phyloP scores from a whole-genome alignment of 2,329 filamentous ascomycete species.

The Epichloe elymi region DNA sequence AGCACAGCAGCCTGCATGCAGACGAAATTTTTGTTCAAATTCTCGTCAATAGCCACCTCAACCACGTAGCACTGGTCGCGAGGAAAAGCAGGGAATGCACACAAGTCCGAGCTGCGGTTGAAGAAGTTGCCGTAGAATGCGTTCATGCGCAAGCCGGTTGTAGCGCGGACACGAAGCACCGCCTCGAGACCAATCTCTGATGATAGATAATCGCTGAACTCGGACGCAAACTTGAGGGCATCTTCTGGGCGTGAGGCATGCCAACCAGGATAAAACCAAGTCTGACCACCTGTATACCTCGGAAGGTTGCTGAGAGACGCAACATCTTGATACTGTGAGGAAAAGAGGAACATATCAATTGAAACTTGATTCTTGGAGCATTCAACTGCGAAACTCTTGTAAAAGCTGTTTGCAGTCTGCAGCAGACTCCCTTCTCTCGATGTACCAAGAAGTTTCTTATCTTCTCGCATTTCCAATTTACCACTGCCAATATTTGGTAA shows the following conservation, averaged over 20 bases:
- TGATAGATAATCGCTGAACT: constrained; percentile 95
- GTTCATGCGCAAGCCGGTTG: constrained; percentile 88
- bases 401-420: constrained; percentile 90
- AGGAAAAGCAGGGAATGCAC: constrained; percentile 94
- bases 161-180: constrained; percentile 87
- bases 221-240: constrained; percentile 92
- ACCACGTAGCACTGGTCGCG: constrained; percentile 96
- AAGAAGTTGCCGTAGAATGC: constrained; percentile 99
- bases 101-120: constrained; percentile 93
- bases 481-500: constrained; percentile 83
- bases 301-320: constrained; percentile 92
- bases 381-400: constrained; percentile 97
- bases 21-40: constrained; percentile 76
- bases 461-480: constrained; percentile 84
- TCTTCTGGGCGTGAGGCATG: constrained; percentile 88
- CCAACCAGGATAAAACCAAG: constrained; percentile 97
- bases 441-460: constrained; percentile 90
- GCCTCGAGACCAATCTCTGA: constrained; percentile 93
- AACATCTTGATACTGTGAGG: constrained; percentile 92
- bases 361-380: constrained; percentile 98
- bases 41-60: constrained; percentile 96
- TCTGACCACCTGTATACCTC: constrained; percentile 92
- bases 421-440: constrained; percentile 77
- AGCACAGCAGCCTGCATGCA: constrained; percentile 91
- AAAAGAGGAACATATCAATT: constrained; percentile 96